A percentile compares a stretch with the other conserved stretches of the same genome.
These are phyloP conservation scores for Alternaria dauci DNA, from an alignment of 2,329 filamentous ascomycete genomes.

Conservation along the genomic window DNA sequence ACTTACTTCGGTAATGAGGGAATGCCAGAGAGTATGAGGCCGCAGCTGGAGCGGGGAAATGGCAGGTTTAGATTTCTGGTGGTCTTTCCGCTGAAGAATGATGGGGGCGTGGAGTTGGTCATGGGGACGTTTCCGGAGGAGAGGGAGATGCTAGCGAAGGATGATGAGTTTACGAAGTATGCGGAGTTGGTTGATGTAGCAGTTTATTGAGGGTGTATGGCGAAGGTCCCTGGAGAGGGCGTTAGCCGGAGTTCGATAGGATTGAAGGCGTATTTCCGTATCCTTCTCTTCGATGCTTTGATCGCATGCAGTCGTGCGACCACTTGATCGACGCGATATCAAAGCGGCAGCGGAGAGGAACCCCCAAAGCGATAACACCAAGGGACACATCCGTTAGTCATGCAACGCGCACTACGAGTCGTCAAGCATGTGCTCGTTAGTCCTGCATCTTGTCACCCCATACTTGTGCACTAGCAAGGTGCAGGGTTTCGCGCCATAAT, in stretches of 20 bases:
- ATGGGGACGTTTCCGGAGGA: constrained; percentile 51
- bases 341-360: neutral
- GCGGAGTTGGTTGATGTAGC: constrained; percentile 10
- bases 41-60: constrained; percentile 36
- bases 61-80: constrained; percentile 38
- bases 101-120: constrained; percentile 32
- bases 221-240: too few species aligned
- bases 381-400: rapidly evolving
- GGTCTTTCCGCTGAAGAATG: constrained; percentile 34
- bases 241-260: too few species aligned
- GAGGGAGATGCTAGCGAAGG: constrained; percentile 54
- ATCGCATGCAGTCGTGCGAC: too few species aligned
- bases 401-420: neutral
- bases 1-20: constrained; percentile 33
- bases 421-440: neutral
- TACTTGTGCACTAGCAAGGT: neutral
- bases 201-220: neutral
- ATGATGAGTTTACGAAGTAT: constrained; percentile 55
- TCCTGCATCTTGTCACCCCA: neutral
- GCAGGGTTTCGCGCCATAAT: neutral
- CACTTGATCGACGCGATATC: too few species aligned
- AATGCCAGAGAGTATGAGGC: constrained; percentile 34
- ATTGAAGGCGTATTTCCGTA: too few species aligned
- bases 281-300: too few species aligned
- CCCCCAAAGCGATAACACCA: rapidly evolving